Conservation (phyloP, 306 rosid genomes). For the Vachellia collinsii region DNA sequence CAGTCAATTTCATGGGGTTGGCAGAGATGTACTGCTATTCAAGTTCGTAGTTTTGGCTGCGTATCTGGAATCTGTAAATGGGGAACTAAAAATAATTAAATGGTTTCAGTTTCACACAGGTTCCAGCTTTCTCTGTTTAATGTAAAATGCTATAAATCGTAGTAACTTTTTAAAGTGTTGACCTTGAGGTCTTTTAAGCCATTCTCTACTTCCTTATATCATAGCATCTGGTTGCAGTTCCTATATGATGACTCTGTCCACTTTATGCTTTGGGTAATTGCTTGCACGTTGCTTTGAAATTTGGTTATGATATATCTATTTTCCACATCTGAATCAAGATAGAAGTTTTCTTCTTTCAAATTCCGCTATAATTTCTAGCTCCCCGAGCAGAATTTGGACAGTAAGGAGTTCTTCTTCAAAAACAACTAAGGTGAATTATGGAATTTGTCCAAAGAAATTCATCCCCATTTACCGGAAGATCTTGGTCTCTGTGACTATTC, state of each 20-base stretch:
- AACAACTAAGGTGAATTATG: neutral
- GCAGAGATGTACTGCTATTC: neutral
- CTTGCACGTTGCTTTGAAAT: neutral
- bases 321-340: neutral
- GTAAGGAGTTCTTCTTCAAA: neutral
- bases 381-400: neutral
- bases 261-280: neutral
- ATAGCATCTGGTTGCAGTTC: neutral
- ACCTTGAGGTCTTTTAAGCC: neutral
- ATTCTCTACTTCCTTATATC: neutral
- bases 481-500: neutral
- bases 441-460: neutral
- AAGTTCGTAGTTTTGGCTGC: neutral
- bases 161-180: neutral
- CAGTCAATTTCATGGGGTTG: neutral
- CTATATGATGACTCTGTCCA: neutral
- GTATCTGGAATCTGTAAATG: neutral
- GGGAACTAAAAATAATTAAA: neutral
- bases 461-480: neutral
- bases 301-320: neutral
- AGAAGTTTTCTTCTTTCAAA: neutral
- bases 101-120: neutral
- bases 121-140: constrained; percentile 7
- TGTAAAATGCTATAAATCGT: neutral
- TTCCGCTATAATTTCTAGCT: neutral